Evolutionary conservation across 352 stramenopile genomes (phyloP), one percentile per base, ranked within the genome.

Genomic region (Pythium plurisporium): DNA sequence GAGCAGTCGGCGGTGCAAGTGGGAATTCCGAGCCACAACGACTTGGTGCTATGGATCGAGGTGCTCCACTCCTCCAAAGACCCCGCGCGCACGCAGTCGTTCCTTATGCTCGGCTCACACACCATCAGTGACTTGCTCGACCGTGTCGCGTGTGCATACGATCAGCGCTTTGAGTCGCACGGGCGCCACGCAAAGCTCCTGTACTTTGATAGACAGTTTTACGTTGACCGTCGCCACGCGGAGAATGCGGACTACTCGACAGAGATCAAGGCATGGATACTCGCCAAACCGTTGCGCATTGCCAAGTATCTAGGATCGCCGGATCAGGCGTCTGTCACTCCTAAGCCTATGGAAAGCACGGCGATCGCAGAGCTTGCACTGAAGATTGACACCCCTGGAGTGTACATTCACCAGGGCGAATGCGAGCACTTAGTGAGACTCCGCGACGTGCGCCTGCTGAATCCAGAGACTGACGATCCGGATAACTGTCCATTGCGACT

Each of bases 391-490:
- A 43, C 78, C 7, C 75, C 79, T 0, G 79, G 76, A 4, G 67
- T 89, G 38, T 91, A 79, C 36, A 79, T 91, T 38, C 81, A 91
- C 57, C 79, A 89, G 29, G 81, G 81, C 41, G 81, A 91, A 59
- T 91, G 81, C 36, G 81, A 91, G 53, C 81, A 91, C 55, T 45
- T 91, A 52, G 23, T 89, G 15, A 68, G 78, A 5, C 65, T 91
- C 23, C 79, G 77, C 31, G 76, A 91, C 64, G 77, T 75, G 15
- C 73, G 81, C 7, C 57, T 91, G 22, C 76, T 74, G 37, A 73
- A 88, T 43, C 23, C 36, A 29, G 72, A 71, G 9, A 63, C 70
- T 10, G 81, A 91, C 10, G 11, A 5, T 4, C 12, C n/a, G 30
- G 63, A 64, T 5, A 53, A 74, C 17, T 91, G 88, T 53, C 81